Base-by-base conservation (phyloP, 495 filamentous ascomycete genomes). In the Aspergillus sclerotiicarbonarius region DNA sequence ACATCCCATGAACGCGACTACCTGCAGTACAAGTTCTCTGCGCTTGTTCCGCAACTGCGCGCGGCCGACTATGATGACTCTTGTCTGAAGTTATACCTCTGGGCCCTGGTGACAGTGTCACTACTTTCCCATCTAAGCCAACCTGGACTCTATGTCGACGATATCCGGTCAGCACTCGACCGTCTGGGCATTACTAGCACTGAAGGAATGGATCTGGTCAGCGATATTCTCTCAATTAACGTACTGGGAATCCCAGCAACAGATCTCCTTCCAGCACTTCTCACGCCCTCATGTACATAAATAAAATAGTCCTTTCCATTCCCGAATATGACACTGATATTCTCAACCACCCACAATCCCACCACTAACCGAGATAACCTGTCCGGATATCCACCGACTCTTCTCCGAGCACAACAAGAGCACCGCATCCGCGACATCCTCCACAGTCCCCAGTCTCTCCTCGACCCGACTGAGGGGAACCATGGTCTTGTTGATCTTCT, bases 331-430 rank as follows among this genome's bases (percentile, higher is more conserved):
- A 37, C 8, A 31, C 7, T 3, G 6, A 10, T 47, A 8, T 20
- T 49, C n/a, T n/a, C 46, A 49, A 49, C 46, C 46, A 31, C 46
- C 46, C 46, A 49, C 46, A 15, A 49, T 49, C 13, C 46, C 46
- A 0, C 46, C 46, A 31, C 46, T 49, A 20, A 49, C 46, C 18
- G 46, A 49, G 46, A 49, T 49, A 3, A 49, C 46, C n/a, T 49
- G 46, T 8, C 46, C 46, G 1, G 46, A 49, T 10, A 49, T 49
- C 46, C 46, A 49, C 21, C 46, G 46, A 31, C 46, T 49, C 18
- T 31, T 10, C 46, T 49, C 46, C 20, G 46, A 29, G 21, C 46
- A 49, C 46, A 49, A 30, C 21, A 49, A n/a, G 5, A 49, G 46
- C 46, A 49, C 46, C 13, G 21, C 46, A n/a, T 49, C 46, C 20